Base-by-base conservation (phyloP, 805 yeast genomes). In the Wickerhamomyces canadensis region DNA sequence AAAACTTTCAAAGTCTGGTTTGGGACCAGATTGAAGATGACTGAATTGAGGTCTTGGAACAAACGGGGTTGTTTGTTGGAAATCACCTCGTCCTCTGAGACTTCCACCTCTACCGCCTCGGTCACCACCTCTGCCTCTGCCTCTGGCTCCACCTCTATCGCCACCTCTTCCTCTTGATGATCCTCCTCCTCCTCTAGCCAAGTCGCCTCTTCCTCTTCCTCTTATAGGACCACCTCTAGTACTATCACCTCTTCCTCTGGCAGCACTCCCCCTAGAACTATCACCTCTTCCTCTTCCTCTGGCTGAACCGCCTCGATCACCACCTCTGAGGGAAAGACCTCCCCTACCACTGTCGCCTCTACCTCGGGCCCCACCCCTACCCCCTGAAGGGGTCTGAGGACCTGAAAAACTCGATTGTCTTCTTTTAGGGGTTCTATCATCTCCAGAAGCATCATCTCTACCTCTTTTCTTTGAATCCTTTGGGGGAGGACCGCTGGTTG, bases 191-290 rank as follows among this genome's bases (percentile, higher is more conserved):
- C 26, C 7, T 33, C 37, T 25, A 26, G 23, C 2, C 13, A 30
- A 23, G 13, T 37, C 44, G 27, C 44, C 39, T 32, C 41, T 34
- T 9, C 36, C 36, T 17, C 35, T 38, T 16, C 38, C 17, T 6
- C 22, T 13, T 2, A 22, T 10, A 4, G 24, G 23, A 4, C 31
- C 16, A 6, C 31, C 19, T 9, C 35, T 28, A n/a, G 23, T 16
- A 12, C 27, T 21, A 19, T 16, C 4, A 3, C 21, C 38, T 26
- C 32, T 32, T 6, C 19, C 34, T 15, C 28, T n/a, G 13, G 14
- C 13, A 10, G 13, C 15, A 26, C 28, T n/a, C 8, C 28, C 14
- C 6, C 5, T 17, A 4, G 34, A 29, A 19, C 25, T n/a, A n/a
- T n/a, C 32, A 7, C 36, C 29, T n/a, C 36, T 19, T 18, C 30